Conservation (phyloP, 129 eudicot genomes). For the Smallanthus sonchifolius region DNA sequence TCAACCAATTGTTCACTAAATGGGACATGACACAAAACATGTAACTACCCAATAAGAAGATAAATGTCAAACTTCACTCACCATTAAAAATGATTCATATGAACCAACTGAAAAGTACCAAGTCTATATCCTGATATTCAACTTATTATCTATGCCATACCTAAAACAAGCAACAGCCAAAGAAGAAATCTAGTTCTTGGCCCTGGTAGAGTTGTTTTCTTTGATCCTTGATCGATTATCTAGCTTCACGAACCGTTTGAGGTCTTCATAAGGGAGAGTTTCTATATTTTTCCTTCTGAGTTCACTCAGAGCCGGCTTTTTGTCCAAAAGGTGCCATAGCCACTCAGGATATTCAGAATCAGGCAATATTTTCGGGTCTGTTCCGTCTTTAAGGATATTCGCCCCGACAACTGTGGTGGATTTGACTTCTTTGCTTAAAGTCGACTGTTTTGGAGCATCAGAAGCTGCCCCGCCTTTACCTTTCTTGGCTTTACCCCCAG, state of each 20-base stretch:
- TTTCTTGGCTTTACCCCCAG: constrained; percentile 52
- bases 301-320: constrained; percentile 78
- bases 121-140: too few relatives aligned
- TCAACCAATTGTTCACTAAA: too few relatives aligned
- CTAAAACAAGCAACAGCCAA: constrained; percentile 4
- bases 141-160: constrained; percentile 7
- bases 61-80: not conserved
- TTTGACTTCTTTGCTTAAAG: constrained; percentile 64
- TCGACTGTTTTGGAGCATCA: constrained; percentile 60
- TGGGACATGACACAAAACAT: not conserved
- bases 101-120: constrained; percentile 4
- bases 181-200: constrained; percentile 55
- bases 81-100: not conserved
- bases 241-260: constrained; percentile 87
- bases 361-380: constrained; percentile 68
- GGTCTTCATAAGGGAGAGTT: constrained; percentile 68
- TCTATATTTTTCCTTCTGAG: constrained; percentile 67
- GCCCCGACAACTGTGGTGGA: constrained; percentile 68
- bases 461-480: constrained; percentile 62
- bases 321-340: constrained; percentile 75
- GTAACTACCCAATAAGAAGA: not conserved
- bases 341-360: constrained; percentile 95
- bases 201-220: constrained; percentile 68
- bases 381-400: constrained; percentile 64
- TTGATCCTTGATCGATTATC: constrained; percentile 90